A percentile compares a stretch with the other conserved stretches of the same genome.
Evolutionary conservation across 202 grass and related monocot species (phyloP).

Genomic region (Tripidium arundinaceum): DNA sequence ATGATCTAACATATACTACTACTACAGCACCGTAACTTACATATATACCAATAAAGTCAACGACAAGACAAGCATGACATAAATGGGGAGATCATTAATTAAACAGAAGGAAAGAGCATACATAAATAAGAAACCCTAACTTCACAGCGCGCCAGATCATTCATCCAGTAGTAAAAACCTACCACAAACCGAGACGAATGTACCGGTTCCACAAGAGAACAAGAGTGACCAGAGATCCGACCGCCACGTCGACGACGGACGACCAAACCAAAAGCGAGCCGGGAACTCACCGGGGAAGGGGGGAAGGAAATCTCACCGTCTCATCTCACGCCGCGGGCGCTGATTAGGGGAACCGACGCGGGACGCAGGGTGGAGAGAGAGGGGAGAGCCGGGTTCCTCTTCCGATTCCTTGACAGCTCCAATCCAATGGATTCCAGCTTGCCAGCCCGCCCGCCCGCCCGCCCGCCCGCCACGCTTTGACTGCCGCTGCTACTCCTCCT

Average conservation of each 20-base stretch:
- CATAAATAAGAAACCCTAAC: background rate
- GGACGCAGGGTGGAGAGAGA: background rate
- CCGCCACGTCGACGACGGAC: background rate
- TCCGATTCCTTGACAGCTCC: background rate
- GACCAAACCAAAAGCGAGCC: background rate
- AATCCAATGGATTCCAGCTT: background rate
- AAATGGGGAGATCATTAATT: background rate
- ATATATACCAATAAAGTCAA: background rate
- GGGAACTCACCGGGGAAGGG: background rate
- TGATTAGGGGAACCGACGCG: background rate
- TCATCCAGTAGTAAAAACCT: background rate
- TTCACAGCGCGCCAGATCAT: background rate
- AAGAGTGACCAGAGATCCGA: background rate
- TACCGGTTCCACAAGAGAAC: background rate
- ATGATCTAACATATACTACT: background rate
- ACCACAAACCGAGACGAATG: background rate
- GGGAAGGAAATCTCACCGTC: constrained; percentile 3
- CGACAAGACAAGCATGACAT: background rate
- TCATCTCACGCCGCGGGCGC: constrained; percentile 6
- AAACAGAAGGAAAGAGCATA: background rate
- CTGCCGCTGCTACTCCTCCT: background rate
- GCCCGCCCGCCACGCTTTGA: too few relatives aligned
- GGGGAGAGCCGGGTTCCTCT: background rate
- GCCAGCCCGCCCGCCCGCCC: background rate
- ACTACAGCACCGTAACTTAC: background rate